Base-by-base conservation (phyloP, 495 filamentous ascomycete genomes). In the Extremus antarcticus region DNA sequence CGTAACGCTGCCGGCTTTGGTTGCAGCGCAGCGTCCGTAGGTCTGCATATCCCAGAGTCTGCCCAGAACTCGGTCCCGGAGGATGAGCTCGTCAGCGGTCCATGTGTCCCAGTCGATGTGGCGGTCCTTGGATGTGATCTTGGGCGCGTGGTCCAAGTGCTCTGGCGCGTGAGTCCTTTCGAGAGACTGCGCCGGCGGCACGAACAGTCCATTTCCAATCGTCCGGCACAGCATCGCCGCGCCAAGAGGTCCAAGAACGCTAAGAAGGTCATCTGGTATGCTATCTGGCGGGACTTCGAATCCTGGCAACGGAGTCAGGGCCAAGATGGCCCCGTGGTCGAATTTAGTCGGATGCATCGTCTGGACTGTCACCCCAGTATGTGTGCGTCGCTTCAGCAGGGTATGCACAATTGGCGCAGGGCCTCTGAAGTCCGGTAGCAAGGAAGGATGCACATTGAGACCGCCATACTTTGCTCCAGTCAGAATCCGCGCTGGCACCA, bases 391-490 rank as follows among this genome's bases (percentile, higher is more conserved):
- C 41, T 76, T 64, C 20, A 95, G 76, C 48, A 95, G 74, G 45
- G 86, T 81, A 68, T 90, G 85, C 52, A 90, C 85, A 19, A 96
- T 70, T 11, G 90, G 71, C 35, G 71, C 69, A 4, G 78, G 68
- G 19, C 80, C 90, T 19, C 84, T 80, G 52, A 94, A 80, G 60
- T 90, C 82, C 8, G 92, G 92, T 13, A 98, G 80, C 7, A 95
- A 66, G n/a, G 91, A 96, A 1, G 92, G 92, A 65, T 98, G 92
- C 2, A 98, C 77, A 70, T 98, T 98, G 21, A 97, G 68, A 0
- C 92, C 92, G 55, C 90, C 90, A 70, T 91, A 95, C 53, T 77
- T 75, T 16, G 86, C 77, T 3, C 61, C 68, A 23, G 72, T 74
- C 41, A 97, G 74, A 16, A 95, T 77, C 2, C 86, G 76, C 3